A percentile compares a stretch with the other conserved stretches of the same genome.
phyloP scores from a whole-genome alignment of 306 rosid species.

The Glycine latifolia region DNA sequence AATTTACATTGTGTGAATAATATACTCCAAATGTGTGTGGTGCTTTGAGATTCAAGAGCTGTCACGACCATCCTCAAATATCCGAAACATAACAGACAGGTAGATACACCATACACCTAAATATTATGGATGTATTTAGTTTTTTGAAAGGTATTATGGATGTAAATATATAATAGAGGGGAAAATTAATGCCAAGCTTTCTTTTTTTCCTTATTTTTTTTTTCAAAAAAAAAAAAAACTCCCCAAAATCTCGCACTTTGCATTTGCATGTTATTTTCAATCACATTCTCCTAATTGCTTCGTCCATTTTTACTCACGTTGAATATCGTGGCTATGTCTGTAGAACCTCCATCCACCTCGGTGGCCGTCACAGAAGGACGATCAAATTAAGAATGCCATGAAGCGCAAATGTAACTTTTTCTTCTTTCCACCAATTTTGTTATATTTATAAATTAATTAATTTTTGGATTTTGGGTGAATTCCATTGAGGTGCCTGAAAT shows the following conservation, averaged over 20 bases:
- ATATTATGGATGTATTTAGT: neutral
- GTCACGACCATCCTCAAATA: neutral
- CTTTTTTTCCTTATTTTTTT: neutral
- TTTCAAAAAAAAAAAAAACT: neutral
- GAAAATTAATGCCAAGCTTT: conserved; percentile 7
- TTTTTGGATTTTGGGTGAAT: neutral
- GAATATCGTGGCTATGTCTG: conserved; percentile 44
- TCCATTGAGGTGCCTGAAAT: neutral
- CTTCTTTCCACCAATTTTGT: neutral
- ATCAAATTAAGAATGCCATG: conserved; percentile 45
- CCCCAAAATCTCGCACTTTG: neutral
- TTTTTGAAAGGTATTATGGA: neutral
- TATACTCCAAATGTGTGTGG: neutral
- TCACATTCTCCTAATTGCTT: conserved; percentile 21
- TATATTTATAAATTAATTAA: neutral
- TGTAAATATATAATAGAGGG: neutral
- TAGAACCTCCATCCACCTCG: conserved; percentile 40
- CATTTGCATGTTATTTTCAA: neutral
- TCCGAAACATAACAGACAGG: neutral
- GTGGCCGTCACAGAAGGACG: conserved; percentile 28
- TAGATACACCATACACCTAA: neutral
- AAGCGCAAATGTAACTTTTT: conserved; percentile 49
- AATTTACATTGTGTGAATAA: neutral
- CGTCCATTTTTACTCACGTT: conserved; percentile 15
- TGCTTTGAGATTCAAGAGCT: neutral